These are phyloP conservation scores for Globisporangium uncinulatum DNA, from an alignment of 352 stramenopile species.

Conservation along the genomic window DNA sequence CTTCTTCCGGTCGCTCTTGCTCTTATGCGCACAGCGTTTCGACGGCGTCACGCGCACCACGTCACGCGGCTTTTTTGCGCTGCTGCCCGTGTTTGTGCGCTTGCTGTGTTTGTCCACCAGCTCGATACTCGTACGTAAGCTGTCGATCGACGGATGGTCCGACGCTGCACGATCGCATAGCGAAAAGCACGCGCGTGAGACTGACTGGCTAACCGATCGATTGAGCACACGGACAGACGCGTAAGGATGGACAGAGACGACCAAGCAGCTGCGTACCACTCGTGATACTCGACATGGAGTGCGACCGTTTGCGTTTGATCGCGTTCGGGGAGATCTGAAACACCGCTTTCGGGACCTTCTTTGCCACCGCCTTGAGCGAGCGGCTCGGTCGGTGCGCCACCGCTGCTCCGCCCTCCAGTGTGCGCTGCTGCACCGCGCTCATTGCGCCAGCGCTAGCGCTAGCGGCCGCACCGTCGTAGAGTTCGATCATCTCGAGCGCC, in stretches of 20 bases:
- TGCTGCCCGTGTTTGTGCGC: slow-evolving; percentile 14
- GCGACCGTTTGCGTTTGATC: slow-evolving; percentile 59
- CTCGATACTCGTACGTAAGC: slow-evolving; percentile 16
- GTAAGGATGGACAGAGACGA: not conserved
- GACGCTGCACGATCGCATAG: not conserved
- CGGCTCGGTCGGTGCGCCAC: slow-evolving; percentile 11
- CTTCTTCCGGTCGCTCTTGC: slow-evolving; percentile 46
- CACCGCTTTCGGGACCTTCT: slow-evolving; percentile 17
- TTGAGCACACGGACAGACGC: not conserved
- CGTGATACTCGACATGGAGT: slow-evolving; percentile 28
- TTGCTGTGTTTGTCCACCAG: slow-evolving; percentile 15
- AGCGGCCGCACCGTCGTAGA: slow-evolving; percentile 19
- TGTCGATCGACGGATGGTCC: slow-evolving; percentile 15
- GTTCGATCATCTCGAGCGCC: slow-evolving; percentile 44
- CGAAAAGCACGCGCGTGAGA: not conserved
- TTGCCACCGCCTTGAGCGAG: slow-evolving; percentile 11
- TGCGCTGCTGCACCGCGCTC: slow-evolving; percentile 3
- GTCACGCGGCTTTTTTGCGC: slow-evolving; percentile 17
- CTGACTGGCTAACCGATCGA: not conserved
- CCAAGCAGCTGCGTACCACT: slow-evolving; percentile 19
- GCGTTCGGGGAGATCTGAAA: slow-evolving; percentile 39
- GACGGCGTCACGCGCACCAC: slow-evolving; percentile 30
- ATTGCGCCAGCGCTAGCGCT: slow-evolving; percentile 1
- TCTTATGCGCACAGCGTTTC: slow-evolving; percentile 44
- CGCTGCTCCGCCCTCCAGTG: slow-evolving; percentile 1